These are phyloP conservation scores for Solanum bulbocastanum DNA, from an alignment of 257 asterid species.

Conservation along the genomic window DNA sequence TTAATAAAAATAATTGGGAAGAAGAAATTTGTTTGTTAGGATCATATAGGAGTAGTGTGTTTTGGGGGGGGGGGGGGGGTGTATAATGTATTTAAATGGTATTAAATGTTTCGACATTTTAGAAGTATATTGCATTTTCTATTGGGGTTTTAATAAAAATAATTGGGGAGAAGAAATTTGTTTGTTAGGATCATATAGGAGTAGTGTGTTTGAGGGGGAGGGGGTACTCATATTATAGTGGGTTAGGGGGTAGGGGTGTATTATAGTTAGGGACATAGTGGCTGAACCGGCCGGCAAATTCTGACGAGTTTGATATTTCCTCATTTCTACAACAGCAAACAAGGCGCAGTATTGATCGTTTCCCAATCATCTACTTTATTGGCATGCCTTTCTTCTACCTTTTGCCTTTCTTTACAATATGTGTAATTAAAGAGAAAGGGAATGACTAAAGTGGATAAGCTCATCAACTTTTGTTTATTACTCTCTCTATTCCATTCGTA, in stretches of 20 bases:
- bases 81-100: background rate
- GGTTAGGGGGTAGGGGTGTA: background rate
- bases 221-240: no score
- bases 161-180: no score
- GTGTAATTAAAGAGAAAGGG: background rate
- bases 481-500: no score
- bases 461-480: background rate
- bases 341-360: background rate
- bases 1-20: no score
- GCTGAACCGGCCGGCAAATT: conserved; percentile 8
- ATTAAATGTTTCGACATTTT: background rate
- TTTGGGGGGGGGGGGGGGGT: background rate
- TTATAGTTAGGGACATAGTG: background rate
- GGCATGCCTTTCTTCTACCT: conserved; percentile 2
- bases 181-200: background rate
- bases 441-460: background rate
- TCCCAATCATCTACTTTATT: background rate
- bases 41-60: background rate
- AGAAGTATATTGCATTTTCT: background rate
- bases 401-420: background rate
- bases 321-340: background rate
- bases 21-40: no score
- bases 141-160: no score
- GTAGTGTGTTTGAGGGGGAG: background rate
- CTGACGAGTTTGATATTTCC: conserved; percentile 19